Evolutionary conservation across 2,329 filamentous ascomycete genomes (phyloP).

Genomic region (Trichoderma pleuroti): DNA sequence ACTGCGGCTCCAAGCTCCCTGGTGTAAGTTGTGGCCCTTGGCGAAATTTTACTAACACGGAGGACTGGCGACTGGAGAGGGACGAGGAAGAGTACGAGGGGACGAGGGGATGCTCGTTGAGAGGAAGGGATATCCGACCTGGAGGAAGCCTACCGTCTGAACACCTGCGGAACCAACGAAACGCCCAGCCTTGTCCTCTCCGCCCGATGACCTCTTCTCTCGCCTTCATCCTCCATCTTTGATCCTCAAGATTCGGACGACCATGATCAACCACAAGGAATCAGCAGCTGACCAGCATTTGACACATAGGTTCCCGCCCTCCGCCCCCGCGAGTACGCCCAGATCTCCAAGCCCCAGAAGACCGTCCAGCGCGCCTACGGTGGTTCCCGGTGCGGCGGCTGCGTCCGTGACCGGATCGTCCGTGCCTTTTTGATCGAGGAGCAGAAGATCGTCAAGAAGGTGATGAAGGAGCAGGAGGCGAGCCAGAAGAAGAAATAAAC

Average conservation of each 20-base stretch:
- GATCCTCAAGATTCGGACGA: background rate
- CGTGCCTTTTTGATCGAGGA: slow-evolving; percentile 99
- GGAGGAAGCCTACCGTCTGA: background rate
- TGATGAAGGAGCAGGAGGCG: slow-evolving; percentile 95
- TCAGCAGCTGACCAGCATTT: slow-evolving; percentile 21
- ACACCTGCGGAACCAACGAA: background rate
- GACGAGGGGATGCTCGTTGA: background rate
- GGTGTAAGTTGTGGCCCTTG: slow-evolving; percentile 69
- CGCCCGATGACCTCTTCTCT: background rate
- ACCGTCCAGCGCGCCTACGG: slow-evolving; percentile 98
- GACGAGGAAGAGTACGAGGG: background rate
- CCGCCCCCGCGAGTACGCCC: slow-evolving; percentile 95
- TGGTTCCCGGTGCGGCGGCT: slow-evolving; percentile 97
- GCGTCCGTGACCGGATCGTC: slow-evolving; percentile 96
- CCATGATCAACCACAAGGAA: background rate
- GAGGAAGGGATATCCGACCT: background rate
- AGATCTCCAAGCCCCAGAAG: slow-evolving; percentile 98
- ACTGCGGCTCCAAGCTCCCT: slow-evolving; percentile 96
- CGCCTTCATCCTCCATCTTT: background rate
- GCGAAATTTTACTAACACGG: slow-evolving; percentile 21
- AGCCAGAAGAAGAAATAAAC: slow-evolving; percentile 66
- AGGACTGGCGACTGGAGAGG: background rate
- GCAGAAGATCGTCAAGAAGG: slow-evolving; percentile 99
- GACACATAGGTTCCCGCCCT: slow-evolving; percentile 77
- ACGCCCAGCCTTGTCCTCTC: background rate